Base-by-base conservation (phyloP, 768 basidiomycete genomes). In the Sistotremastrum niveocremeum region DNA sequence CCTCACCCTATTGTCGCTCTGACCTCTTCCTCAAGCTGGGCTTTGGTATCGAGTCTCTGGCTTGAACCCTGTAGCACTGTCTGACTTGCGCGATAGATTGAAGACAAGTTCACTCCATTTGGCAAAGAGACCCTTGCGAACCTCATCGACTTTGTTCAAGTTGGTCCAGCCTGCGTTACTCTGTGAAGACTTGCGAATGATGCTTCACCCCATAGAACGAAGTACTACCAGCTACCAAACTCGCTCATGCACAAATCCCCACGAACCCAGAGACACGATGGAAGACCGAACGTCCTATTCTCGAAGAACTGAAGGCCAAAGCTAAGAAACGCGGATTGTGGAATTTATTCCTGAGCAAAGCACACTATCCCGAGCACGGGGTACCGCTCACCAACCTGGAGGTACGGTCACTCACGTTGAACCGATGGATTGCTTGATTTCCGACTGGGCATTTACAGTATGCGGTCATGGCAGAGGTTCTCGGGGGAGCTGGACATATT, bases 281-380 rank as follows among this genome's bases (percentile, higher is more conserved):
- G 94, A 73, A 83, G 65, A 82, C 81, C 6, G 69, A 88, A 53
- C 77, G 90, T 31, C 81, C 84, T 2, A 64, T 95, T 51, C 67
- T 94, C 46, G 81, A 76, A 52, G 82, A 85, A 46, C 73, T 99
- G 53, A 95, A 98, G 67, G 70, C 57, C 50, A 88, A 84, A 61
- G 95, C 94, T 0, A 86, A 81, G 66, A 74, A 76, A 57, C 75
- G 79, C 30, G 95, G 95, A 3, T 71, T 99, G 36, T 99, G 95
- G 95, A 98, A 98, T 59, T 71, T 99, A 35, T 98, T 97, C 71
- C 70, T 98, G 51, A 90, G 86, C 74, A 89, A 90, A 65, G 72
- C 77, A 31, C 94, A 95, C 59, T 97, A 94, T 60, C 91, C 90
- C 6, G 70, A 84, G 53, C 73, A 78, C 56, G 94, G 94, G 37